Conservation (phyloP, 495 filamentous ascomycete species). For the Pseudoneurospora amorphoporcata region DNA sequence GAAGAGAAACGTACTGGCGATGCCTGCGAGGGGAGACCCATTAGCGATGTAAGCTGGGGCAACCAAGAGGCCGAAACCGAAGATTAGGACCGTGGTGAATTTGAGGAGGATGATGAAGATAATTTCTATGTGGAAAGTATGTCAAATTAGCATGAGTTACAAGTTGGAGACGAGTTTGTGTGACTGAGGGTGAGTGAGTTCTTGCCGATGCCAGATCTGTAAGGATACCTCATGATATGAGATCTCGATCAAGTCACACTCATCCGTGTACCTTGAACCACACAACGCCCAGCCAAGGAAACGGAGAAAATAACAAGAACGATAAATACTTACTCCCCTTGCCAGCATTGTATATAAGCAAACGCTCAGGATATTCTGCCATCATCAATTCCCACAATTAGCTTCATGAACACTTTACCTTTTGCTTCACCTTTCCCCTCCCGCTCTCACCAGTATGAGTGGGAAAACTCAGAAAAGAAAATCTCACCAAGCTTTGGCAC, state of each 20-base stretch:
- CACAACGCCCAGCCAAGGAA: neutral
- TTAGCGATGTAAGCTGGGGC: constrained; percentile 47
- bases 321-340: constrained; percentile 32
- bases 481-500: neutral
- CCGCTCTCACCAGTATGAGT: neutral
- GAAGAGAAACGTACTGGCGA: constrained; percentile 15
- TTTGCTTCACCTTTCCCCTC: neutral
- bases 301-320: neutral
- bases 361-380: constrained; percentile 40
- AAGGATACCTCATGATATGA: neutral
- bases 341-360: constrained; percentile 67
- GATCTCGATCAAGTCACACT: neutral
- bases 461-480: neutral
- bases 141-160: neutral
- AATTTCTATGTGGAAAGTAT: constrained; percentile 20
- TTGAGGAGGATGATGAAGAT: constrained; percentile 60
- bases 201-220: neutral
- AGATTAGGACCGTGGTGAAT: constrained; percentile 59
- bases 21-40: constrained; percentile 35
- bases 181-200: neutral
- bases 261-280: neutral
- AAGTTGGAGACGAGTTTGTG: neutral
- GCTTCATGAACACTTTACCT: neutral
- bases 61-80: constrained; percentile 50
- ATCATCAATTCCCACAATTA: neutral